phyloP scores from a whole-genome alignment of 305 asterid genomes.

The Coffea humblotiana region DNA sequence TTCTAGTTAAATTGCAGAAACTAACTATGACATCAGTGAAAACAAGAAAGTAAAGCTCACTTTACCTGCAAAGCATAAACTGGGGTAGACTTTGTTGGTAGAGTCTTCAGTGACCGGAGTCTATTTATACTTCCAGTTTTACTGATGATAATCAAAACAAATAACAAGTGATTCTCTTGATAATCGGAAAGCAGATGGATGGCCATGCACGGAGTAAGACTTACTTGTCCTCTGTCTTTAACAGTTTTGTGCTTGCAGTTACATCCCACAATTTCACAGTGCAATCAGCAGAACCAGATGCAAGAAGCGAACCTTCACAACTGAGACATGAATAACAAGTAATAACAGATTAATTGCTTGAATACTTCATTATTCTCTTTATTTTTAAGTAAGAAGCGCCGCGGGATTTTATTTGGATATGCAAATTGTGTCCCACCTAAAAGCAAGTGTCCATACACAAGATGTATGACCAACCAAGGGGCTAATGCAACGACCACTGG shows the following conservation, averaged over 20 bases:
- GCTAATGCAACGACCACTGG: slow-evolving; percentile 85
- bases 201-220: slow-evolving; percentile 17
- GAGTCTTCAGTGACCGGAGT: slow-evolving; percentile 77
- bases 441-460: slow-evolving; percentile 91
- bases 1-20: not conserved
- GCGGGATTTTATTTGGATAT: not conserved
- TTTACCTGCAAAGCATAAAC: slow-evolving; percentile 82
- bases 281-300: slow-evolving; percentile 98
- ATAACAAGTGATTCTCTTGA: slow-evolving; percentile 8
- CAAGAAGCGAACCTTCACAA: slow-evolving; percentile 94
- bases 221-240: slow-evolving; percentile 77
- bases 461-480: slow-evolving; percentile 93
- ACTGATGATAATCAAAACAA: slow-evolving; percentile 29
- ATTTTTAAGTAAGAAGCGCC: not conserved
- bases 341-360: not conserved
- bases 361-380: not conserved
- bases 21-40: not conserved
- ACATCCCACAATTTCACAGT: slow-evolving; percentile 98
- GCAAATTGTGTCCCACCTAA: slow-evolving; percentile 50
- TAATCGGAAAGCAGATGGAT: not conserved
- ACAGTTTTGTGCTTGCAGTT: slow-evolving; percentile 62
- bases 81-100: slow-evolving; percentile 87
- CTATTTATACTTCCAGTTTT: slow-evolving; percentile 63
- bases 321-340: slow-evolving; percentile 38
- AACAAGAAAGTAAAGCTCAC: not conserved